These are phyloP conservation scores for Eimeria necatrix DNA, from an alignment of 169 alveolate genomes.

Conservation along the genomic window DNA sequence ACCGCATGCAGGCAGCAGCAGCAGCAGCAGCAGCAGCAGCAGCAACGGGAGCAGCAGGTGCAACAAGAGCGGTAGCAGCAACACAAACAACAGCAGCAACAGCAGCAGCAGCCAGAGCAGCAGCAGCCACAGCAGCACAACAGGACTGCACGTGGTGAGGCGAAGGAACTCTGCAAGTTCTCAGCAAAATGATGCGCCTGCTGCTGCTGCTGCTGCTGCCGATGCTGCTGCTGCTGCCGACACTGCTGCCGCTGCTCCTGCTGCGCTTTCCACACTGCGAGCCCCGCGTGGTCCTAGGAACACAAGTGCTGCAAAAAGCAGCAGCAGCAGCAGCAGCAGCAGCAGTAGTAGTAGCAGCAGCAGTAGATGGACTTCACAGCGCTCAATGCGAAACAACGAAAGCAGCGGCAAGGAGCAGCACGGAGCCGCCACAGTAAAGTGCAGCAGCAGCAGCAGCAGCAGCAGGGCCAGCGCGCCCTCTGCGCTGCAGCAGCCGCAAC, in stretches of 20 bases:
- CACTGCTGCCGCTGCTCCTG: background rate
- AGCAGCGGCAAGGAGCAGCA: conserved; percentile 4
- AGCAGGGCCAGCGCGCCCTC: no score
- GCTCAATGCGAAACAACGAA: background rate
- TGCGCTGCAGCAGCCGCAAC: no score
- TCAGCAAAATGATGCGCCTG: background rate
- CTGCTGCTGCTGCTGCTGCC: conserved; percentile 35
- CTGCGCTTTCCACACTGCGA: background rate
- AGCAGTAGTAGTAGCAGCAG: background rate
- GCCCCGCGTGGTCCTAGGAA: background rate
- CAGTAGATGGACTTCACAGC: background rate
- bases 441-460: no score
- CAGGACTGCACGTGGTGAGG: background rate
- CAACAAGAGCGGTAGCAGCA: background rate
- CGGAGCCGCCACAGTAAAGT: no score
- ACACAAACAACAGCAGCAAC: background rate
- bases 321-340: no score
- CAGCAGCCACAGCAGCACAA: background rate
- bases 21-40: conserved; percentile 26
- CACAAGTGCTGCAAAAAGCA: background rate
- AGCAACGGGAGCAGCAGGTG: background rate
- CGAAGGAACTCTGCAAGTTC: background rate
- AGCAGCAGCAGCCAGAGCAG: conserved; percentile 10
- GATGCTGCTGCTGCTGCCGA: background rate
- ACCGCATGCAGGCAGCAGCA: background rate